Evolutionary conservation across 2,329 filamentous ascomycete genomes (phyloP), one percentile per base, ranked within the genome.

Genomic region (Calonectria crousiana): DNA sequence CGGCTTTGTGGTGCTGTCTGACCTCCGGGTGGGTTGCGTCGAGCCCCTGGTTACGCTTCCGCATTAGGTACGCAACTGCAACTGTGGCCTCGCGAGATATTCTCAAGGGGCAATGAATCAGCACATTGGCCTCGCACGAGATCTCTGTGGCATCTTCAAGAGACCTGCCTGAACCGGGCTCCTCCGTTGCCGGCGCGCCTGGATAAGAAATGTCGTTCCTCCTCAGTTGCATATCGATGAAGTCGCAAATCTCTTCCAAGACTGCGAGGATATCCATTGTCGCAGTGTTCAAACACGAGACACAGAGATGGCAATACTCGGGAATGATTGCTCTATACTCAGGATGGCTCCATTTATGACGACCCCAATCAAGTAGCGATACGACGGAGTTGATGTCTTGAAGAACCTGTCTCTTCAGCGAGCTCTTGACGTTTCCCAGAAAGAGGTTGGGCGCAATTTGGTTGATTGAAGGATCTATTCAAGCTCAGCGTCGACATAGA

Each of bases 81-180:
- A 79, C 78, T 3, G 82, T 79, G 8, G 83, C 79, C 1, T 82
- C 83, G 18, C 82, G 81, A 23, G 83, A 84, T 36, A 82, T 74
- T 8, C 83, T 83, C 36, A 75, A 68, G 47, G 86, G 84, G 72
- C 83, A 84, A 67, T 83, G 82, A 13, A 84, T 77, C 3, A 84
- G 74, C n/a, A 84, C 80, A 47, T 76, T 77, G 36, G 69, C 52
- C 23, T 67, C 41, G 18, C 20, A n/a, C 2, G 67, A 58, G 11
- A 60, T 36, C 38, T 67, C 38, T 20, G 36, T 34, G 28, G 28
- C 13, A 3, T 4, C 34, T n/a, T 28, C 34, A 23, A 26, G 28
- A 23, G 69, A 51, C 62, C 53, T 51, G 23, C 53, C 69, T 60
- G 51, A 66, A 28, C 36, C 26, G n/a, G 51, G 53, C 18, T 58